Conservation (phyloP, 2,329 filamentous ascomycete genomes). For the Ilyonectria robusta region DNA sequence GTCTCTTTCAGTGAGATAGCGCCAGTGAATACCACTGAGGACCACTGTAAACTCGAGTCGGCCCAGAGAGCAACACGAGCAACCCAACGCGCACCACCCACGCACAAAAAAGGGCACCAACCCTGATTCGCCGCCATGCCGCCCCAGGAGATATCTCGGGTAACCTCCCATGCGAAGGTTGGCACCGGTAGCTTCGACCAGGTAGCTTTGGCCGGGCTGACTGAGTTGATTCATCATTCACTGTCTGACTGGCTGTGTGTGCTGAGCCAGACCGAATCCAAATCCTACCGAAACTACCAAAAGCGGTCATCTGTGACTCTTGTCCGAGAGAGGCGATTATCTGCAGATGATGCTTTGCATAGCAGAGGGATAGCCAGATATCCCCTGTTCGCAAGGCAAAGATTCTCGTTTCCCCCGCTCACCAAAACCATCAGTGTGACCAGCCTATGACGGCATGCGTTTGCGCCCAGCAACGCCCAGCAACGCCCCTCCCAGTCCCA, state of each 20-base stretch:
- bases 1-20: background rate
- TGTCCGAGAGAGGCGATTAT: slow-evolving; percentile 19
- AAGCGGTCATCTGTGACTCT: slow-evolving; percentile 9
- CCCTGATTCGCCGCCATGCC: slow-evolving; percentile 40
- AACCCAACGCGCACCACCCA: background rate
- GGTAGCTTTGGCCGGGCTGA: slow-evolving; percentile 1
- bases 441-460: slow-evolving; percentile 27
- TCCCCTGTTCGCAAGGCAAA: background rate
- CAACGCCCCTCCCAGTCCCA: background rate
- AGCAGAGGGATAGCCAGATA: slow-evolving; percentile 9
- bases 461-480: slow-evolving; percentile 7
- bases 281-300: slow-evolving; percentile 1
- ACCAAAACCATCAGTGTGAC: background rate
- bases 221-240: background rate
- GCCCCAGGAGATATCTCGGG: slow-evolving; percentile 33
- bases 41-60: background rate
- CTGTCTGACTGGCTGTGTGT: slow-evolving; percentile 11
- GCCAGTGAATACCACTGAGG: background rate
- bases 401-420: slow-evolving; percentile 19
- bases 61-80: background rate
- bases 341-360: slow-evolving; percentile 29
- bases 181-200: background rate
- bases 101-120: slow-evolving; percentile 48
- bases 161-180: slow-evolving; percentile 25
- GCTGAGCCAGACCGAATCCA: slow-evolving; percentile 8